Evolutionary conservation across 768 basidiomycete genomes (phyloP), one percentile per base, ranked within the genome.

Genomic region (Tricholoma hemisulphureum): DNA sequence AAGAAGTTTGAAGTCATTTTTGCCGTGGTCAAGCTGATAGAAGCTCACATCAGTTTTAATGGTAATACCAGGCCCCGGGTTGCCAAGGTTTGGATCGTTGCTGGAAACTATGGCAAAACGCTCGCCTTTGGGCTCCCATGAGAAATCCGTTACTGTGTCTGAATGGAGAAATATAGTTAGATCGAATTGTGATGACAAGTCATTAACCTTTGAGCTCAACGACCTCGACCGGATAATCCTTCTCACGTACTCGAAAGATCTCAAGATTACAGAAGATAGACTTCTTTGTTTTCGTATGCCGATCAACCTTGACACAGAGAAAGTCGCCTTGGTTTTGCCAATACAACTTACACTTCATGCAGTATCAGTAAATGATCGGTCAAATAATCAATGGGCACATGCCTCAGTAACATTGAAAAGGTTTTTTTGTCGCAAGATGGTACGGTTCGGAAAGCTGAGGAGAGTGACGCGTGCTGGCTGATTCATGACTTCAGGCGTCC

Each of bases 251-350:
- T 53, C 95, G 86, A 82, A 98, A 98, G 57, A 99, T 90, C 77
- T 99, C 97, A 59, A 99, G 80, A 73, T 98, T 99, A 74, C 95
- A 96, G 78, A 94, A 98, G 28, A 91, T 93, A 4, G 95, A 95
- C 77, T 98, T 98, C 76, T 96, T 97, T 4, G 96, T 96, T 77
- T 98, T 98, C 23, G 95, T 95, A 71, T 97, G 95, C 51, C 96
- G 89, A 76, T 98, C 97, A 55, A 99, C 97, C 76, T 97, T 98
- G 73, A 98, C 96, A 67, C 97, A 98, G 14, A 99, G 84, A 78
- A 93, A 98, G 73, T 98, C 95, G 32, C 96, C 97, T 70, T 95
- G 91, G 67, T 95, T 96, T 77, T 99, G 97, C 95, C 94, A 99
- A 73, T 90, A 89, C 41, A 99, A 83, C 76, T 97, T 97, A 72